Percentiles rank a stretch among this genome's conserved stretches.
Evolutionary conservation across 805 yeast species (phyloP).

Genomic region (Lachancea mirantina): DNA sequence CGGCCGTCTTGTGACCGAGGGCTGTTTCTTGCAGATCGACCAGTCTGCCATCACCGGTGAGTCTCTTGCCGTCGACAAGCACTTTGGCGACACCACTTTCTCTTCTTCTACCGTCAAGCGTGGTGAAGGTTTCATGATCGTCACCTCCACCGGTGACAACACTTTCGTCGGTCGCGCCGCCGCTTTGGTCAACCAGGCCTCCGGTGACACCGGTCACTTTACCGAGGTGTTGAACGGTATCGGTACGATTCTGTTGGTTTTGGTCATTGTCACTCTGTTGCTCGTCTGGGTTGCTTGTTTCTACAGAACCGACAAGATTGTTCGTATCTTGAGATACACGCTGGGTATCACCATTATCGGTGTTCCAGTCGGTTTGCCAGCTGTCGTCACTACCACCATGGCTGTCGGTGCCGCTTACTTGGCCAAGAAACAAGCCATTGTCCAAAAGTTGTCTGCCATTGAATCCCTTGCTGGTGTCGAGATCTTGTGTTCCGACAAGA

Average conservation of each 20-base stretch:
- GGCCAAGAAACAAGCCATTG: conserved; percentile 96
- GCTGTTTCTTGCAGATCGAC: conserved; percentile 81
- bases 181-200: conserved; percentile 89
- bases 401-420: conserved; percentile 99
- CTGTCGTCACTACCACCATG: conserved; percentile 97
- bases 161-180: conserved; percentile 98
- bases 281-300: conserved; percentile 90
- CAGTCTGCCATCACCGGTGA: conserved; percentile 98
- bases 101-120: conserved; percentile 93
- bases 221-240: conserved; percentile 97
- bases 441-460: conserved; percentile 92
- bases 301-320: conserved; percentile 87
- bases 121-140: conserved; percentile 92
- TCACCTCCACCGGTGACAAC: conserved; percentile 91
- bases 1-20: conserved; percentile 84
- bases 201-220: conserved; percentile 91
- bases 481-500: conserved; percentile 94
- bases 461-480: conserved; percentile 97
- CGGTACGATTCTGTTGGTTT: conserved; percentile 84
- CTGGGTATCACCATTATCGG: conserved; percentile 94
- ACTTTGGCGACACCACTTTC: conserved; percentile 77
- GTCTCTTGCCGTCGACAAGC: conserved; percentile 91
- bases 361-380: conserved; percentile 98
- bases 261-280: conserved; percentile 80
- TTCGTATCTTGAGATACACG: conserved; percentile 82